Base-by-base conservation (phyloP, 164 flowering plant genomes). In the Berberis vulgaris region DNA sequence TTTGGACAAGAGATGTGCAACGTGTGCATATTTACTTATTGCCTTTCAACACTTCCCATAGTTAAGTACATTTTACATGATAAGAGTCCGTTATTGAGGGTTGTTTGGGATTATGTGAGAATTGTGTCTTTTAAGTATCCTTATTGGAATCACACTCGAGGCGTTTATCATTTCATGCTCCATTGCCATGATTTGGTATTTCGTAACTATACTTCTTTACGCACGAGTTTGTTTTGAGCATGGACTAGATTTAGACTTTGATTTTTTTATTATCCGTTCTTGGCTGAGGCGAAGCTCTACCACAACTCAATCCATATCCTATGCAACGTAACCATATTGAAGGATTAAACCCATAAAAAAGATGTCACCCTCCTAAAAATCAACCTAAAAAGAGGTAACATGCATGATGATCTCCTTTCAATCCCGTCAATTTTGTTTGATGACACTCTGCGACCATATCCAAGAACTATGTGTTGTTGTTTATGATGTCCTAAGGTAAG, bases 301-400 rank as follows among this genome's bases (percentile, higher is more conserved):
- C 82, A 81, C 75, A 78, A 71, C 47, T 85, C 89, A 2, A 91
- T 91, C 61, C 72, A 93, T 9, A 91, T 81, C 45, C 66, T 91
- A 1, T 91, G 96, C 78, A 91, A 88, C 59, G 97, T 93, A 69
- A 91, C 88, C 76, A 73, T 84, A 49, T 83, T 93, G 10, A 89
- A 91, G 68, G 93, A 88, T 2, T 91, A 88, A 78, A 72, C 79
- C 68, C 91, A 91, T 1, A 75, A 63, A 49, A 85, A 82, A 58
- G 97, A 91, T 63, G 91, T 81, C 3, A 73, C 78, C 71, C 67
- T 91, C 11, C 97, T 91, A 0, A 93, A 91, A 68, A 85, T 88
- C 62, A 12, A 69, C 68, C 83, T 86, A 55, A 46, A 52, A 50
- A 58, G 65, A 4, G 84, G 90, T 42, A 45, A 66, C 45, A 56